These are phyloP conservation scores for Thalassia testudinum DNA, from an alignment of 116 monocot species.

Conservation along the genomic window DNA sequence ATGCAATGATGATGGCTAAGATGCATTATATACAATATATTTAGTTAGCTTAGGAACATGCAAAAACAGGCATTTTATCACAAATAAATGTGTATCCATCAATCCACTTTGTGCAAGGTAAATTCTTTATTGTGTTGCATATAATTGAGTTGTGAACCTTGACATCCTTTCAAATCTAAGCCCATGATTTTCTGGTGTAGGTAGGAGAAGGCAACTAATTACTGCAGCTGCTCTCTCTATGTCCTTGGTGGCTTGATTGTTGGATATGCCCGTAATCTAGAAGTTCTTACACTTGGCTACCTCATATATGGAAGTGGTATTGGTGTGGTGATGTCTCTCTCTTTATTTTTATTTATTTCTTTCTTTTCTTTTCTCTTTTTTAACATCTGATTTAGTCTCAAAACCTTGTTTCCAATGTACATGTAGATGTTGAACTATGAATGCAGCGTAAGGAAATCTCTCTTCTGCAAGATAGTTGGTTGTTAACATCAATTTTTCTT, in stretches of 20 bases:
- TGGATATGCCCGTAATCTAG: slow-evolving; percentile 59
- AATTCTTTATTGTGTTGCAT: too few species aligned
- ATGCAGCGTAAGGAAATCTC: background rate
- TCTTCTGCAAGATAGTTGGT: background rate
- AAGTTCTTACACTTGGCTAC: slow-evolving; percentile 63
- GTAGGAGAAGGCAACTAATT: slow-evolving; percentile 86
- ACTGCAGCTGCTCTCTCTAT: slow-evolving; percentile 54
- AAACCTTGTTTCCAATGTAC: too few species aligned
- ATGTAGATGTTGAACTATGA: background rate
- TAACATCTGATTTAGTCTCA: background rate
- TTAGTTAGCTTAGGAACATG: too few species aligned
- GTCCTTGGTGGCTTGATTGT: slow-evolving; percentile 46
- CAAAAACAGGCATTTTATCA: too few species aligned
- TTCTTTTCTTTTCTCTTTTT: background rate
- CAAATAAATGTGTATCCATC: too few species aligned
- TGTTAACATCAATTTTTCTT: background rate
- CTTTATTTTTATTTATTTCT: background rate
- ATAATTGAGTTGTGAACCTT: too few species aligned
- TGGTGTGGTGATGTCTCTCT: slow-evolving; percentile 46
- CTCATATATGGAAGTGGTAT: slow-evolving; percentile 80
- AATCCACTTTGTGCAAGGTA: too few species aligned
- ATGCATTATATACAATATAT: too few species aligned
- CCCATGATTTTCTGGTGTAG: slow-evolving; percentile 27
- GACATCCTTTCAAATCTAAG: too few species aligned
- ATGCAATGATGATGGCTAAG: too few species aligned